A percentile compares a stretch with the other conserved stretches of the same genome.
phyloP scores from a whole-genome alignment of 441 rosid species.

The Erodium trifolium region DNA sequence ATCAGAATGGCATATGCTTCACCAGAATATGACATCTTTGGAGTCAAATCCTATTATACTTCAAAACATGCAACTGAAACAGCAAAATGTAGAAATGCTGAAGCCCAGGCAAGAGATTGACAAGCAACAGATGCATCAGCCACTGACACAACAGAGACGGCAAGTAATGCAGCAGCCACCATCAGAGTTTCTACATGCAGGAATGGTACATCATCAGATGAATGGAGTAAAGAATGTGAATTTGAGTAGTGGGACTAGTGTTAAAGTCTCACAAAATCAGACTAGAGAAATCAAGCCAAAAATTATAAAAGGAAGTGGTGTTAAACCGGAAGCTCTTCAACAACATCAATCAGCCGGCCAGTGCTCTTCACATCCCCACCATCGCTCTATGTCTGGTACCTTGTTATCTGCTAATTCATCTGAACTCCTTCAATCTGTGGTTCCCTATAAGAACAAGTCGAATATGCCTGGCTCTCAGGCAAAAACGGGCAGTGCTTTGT shows the following conservation, averaged over 20 bases:
- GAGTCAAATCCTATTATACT: background rate
- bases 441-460: background rate
- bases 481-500: background rate
- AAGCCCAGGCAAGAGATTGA: background rate
- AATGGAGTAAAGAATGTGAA: background rate
- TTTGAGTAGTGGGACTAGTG: background rate
- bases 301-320: background rate
- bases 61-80: background rate
- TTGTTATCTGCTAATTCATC: background rate
- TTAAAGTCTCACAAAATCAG: background rate
- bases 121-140: background rate
- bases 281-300: background rate
- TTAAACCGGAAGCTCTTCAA: background rate
- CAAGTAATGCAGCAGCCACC: background rate
- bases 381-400: background rate
- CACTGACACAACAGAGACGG: background rate
- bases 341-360: background rate
- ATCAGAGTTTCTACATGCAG: background rate
- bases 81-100: background rate
- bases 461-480: background rate
- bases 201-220: background rate
- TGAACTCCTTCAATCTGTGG: background rate
- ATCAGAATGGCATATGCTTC: background rate
- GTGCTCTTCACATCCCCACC: background rate
- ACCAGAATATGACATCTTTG: no score